Percentiles rank a stretch among this genome's conserved stretches.
Evolutionary conservation across 345 rosid species (phyloP).

Genomic region (Noccaea caerulescens): DNA sequence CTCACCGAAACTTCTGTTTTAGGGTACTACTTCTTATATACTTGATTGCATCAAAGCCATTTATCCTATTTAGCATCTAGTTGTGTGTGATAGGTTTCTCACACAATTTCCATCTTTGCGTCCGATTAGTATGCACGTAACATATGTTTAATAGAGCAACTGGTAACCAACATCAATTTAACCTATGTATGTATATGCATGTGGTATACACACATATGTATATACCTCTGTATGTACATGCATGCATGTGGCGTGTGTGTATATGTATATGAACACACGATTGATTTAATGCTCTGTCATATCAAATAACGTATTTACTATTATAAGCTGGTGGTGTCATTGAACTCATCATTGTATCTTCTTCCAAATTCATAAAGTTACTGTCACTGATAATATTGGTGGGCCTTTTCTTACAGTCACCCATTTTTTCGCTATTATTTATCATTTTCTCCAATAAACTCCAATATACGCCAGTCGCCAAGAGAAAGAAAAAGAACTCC

Average conservation of each 20-base stretch:
- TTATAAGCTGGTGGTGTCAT: constrained; percentile 41
- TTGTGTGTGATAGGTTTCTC: too few species aligned
- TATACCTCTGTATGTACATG: constrained; percentile 1
- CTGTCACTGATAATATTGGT: constrained; percentile 36
- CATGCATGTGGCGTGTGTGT: constrained; percentile 13
- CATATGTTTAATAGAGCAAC: neutral
- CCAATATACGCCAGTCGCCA: neutral
- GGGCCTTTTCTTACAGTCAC: constrained; percentile 33
- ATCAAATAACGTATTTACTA: constrained; percentile 43
- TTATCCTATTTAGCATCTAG: too few species aligned
- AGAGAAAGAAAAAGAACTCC: neutral
- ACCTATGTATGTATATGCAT: constrained; percentile 4
- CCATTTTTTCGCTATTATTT: neutral
- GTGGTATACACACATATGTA: too few species aligned
- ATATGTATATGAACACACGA: constrained; percentile 18
- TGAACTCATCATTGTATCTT: constrained; percentile 46
- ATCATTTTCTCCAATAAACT: constrained; percentile 7
- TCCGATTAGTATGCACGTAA: too few species aligned
- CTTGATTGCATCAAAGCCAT: too few species aligned
- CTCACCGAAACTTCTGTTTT: too few species aligned
- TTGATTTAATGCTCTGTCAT: constrained; percentile 39
- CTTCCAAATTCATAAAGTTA: constrained; percentile 41
- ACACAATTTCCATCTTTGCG: too few species aligned
- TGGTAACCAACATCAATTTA: neutral
- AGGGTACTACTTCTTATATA: too few species aligned